Evolutionary conservation across 2,329 filamentous ascomycete species (phyloP), one percentile per base, ranked within the genome.

Genomic region (Gnomoniopsis sp.): DNA sequence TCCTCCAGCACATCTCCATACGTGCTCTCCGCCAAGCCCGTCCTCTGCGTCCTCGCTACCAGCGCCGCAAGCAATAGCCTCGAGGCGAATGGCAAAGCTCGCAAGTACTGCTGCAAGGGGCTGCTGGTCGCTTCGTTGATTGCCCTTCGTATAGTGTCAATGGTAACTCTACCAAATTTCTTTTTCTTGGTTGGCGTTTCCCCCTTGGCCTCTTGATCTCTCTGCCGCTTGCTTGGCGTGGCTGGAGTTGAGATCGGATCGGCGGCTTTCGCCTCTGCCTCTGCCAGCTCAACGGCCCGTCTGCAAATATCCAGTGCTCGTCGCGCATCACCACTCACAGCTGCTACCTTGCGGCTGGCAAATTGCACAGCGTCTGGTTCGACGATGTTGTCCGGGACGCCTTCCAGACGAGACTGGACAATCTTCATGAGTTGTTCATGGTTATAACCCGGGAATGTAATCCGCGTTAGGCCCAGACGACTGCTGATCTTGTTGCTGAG

Each of bases 401-500:
- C 91, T 69, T 91, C 87, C 2, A 99, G 83, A 33, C 95, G 88
- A n/a, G 92, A 96, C 69, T 93, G 88, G 63, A 99, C 97, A 69
- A 99, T 99, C 65, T 89, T 89, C 89, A 98, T 96, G 44, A 99
- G 83, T 74, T 99, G 95, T 60, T 95, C 92, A 72, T 99, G 93
- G 58, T 92, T 97, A 74, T 99, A 99, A 22, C 95, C 95, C 0
- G 95, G 91, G 67, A 99, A 99, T 0, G 95, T 97, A 69, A 99
- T 97, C 68, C 96, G 86, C 8, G 93, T 97, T 51, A 99, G 79
- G 77, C 79, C 90, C 38, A 95, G 77, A 66, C 95, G 87, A 72
- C 91, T 96, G 70, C 91, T 96, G 72, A 99, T 99, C 74, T 99
- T 99, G 78, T 99, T 99, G 75, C 91, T 96, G 41, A 99, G 80